phyloP scores from a whole-genome alignment of 495 filamentous ascomycete genomes.

The Glonium stellatum region DNA sequence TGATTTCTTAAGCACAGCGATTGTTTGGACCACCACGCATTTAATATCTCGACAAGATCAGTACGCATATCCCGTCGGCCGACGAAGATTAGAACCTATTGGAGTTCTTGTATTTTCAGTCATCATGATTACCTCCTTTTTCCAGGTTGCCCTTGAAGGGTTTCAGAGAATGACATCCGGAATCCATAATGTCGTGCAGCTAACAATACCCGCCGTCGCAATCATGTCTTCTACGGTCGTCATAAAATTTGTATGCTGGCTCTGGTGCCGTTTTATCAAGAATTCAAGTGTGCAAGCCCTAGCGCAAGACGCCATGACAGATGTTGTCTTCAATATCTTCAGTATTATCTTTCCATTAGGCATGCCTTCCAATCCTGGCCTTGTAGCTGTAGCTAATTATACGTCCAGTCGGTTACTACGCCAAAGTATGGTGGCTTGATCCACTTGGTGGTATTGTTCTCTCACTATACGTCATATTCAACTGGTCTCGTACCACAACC shows the following conservation, averaged over 20 bases:
- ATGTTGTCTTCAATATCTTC: conserved; percentile 87
- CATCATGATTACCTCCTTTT: conserved; percentile 69
- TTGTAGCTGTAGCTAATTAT: conserved; percentile 3
- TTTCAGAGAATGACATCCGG: conserved; percentile 55
- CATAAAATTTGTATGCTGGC: conserved; percentile 76
- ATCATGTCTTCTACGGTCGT: conserved; percentile 81
- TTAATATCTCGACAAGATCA: conserved; percentile 69
- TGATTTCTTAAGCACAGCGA: conserved; percentile 80
- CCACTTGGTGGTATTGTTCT: conserved; percentile 76
- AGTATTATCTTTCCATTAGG: conserved; percentile 77
- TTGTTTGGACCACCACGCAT: conserved; percentile 74
- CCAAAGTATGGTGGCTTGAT: conserved; percentile 78
- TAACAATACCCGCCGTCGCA: conserved; percentile 65
- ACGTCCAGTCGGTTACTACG: conserved; percentile 58
- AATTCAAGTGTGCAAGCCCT: conserved; percentile 86
- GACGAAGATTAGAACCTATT: conserved; percentile 56
- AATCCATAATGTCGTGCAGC: conserved; percentile 61
- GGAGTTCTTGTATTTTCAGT: conserved; percentile 48
- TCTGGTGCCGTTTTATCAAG: conserved; percentile 83
- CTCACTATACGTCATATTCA: conserved; percentile 73
- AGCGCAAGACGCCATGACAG: conserved; percentile 59
- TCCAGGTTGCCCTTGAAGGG: conserved; percentile 73
- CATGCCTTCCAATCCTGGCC: conserved; percentile 34
- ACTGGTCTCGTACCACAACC: conserved; percentile 69
- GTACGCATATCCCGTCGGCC: conserved; percentile 76